Evolutionary conservation across 805 yeast species (phyloP).

Genomic region (Suhomyces sp.): DNA sequence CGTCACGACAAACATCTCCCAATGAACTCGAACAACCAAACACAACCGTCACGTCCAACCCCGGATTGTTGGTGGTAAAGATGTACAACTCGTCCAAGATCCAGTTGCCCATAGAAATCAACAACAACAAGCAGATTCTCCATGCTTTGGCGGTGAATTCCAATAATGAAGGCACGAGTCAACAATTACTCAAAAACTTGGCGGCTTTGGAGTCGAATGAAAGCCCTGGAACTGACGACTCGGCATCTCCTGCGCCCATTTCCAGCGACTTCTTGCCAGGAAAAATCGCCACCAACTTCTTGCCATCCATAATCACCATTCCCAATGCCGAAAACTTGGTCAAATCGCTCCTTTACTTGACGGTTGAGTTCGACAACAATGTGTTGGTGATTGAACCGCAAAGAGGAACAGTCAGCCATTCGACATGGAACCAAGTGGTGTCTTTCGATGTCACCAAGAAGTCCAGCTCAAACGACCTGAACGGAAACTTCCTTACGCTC

Average conservation of each 20-base stretch:
- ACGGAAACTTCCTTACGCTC: slow-evolving; percentile 53
- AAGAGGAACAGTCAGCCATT: slow-evolving; percentile 72
- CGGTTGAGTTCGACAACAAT: slow-evolving; percentile 92
- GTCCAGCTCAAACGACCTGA: slow-evolving; percentile 14
- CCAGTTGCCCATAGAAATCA: slow-evolving; percentile 66
- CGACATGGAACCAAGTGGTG: slow-evolving; percentile 85
- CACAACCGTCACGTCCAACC: slow-evolving; percentile 24
- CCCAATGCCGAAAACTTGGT: slow-evolving; percentile 52
- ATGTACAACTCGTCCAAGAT: slow-evolving; percentile 69
- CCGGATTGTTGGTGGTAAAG: slow-evolving; percentile 77
- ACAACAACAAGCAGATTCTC: slow-evolving; percentile 60
- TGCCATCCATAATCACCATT: slow-evolving; percentile 55
- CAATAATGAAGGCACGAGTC: slow-evolving; percentile 26
- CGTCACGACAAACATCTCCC: background rate
- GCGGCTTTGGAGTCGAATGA: slow-evolving; percentile 9
- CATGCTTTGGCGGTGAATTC: slow-evolving; percentile 62
- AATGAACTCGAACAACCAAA: slow-evolving; percentile 2
- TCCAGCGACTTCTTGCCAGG: slow-evolving; percentile 25
- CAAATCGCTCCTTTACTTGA: slow-evolving; percentile 74
- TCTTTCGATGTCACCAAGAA: slow-evolving; percentile 75
- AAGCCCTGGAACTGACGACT: background rate
- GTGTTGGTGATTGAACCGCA: slow-evolving; percentile 86
- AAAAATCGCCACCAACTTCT: slow-evolving; percentile 31
- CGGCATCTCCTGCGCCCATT: background rate
- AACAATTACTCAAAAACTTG: slow-evolving; percentile 15